Base-by-base conservation (phyloP, 164 flowering plant species). In the Vitis rupestris region DNA sequence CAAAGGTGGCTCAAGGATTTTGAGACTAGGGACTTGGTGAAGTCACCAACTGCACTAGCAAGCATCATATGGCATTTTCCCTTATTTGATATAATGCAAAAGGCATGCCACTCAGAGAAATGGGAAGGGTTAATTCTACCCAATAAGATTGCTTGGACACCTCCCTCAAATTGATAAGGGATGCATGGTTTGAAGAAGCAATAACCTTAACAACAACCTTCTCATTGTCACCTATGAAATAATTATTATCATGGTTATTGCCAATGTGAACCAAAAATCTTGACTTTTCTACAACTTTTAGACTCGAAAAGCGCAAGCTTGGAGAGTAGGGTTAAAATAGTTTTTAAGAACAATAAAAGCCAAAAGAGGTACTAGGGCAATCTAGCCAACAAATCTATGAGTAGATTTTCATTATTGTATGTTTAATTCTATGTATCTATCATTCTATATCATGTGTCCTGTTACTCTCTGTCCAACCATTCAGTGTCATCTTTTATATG, bases 381-480 rank as follows among this genome's bases (percentile, higher is more conserved):
- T 53, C 88, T 89, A 86, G 1, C 88, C 89, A 0, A 86, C 77
- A 17, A 84, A 82, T 1, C 89, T 79, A 65, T 88, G 89, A 19
- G 73, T 80, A 19, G 19, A 19, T 19, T 19, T 19, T 19, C 23
- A 19, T 19, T 19, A 19, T 19, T 19, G 1, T 19, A 19, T 19
- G 23, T 19, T 19, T 19, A 19, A 19, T 19, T 19, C 23, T 19
- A 19, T 19, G 23, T 19, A 19, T 19, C 23, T 19, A 19, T 19
- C 23, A 19, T 19, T 19, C 23, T 19, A 19, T 19, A 19, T 19
- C 23, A 19, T 19, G 23, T 19, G 23, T 19, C 23, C 23, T 19
- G 23, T 19, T 19, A 19, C 23, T 19, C 23, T 1, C 1, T 19
- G 23, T 19, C 23, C 23, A 19, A 19, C 23, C 23, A 19, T 19